Percentiles rank a stretch among this genome's conserved stretches.
phyloP scores from a whole-genome alignment of 345 rosid genomes.

The Boechera stricta region DNA sequence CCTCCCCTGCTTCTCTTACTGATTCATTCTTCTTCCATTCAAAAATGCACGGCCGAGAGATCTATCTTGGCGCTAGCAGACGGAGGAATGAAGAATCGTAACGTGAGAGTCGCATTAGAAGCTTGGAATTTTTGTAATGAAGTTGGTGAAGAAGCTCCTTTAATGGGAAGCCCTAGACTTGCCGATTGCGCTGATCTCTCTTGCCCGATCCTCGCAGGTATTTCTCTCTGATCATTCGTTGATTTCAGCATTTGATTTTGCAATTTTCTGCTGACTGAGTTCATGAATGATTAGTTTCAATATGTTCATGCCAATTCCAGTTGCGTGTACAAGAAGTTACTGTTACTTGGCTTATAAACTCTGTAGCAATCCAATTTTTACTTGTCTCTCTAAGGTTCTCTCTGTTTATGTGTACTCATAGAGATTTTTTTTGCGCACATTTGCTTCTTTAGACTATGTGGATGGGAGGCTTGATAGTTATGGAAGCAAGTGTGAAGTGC shows the following conservation, averaged over 20 bases:
- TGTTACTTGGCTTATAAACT: not conserved
- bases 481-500: constrained; percentile 50
- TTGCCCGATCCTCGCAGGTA: constrained; percentile 46
- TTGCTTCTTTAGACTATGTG: constrained; percentile 31
- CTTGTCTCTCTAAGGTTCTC: not conserved
- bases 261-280: not conserved
- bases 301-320: not conserved
- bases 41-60: too few relatives aligned
- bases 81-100: too few relatives aligned
- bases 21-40: not conserved
- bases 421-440: not conserved
- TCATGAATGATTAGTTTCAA: not conserved
- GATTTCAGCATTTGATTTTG: not conserved
- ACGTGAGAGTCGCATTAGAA: too few relatives aligned
- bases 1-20: too few relatives aligned
- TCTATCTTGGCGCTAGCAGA: too few relatives aligned
- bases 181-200: not conserved
- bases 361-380: not conserved
- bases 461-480: constrained; percentile 20
- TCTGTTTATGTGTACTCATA: not conserved
- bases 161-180: too few relatives aligned
- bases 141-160: too few relatives aligned
- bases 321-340: constrained; percentile 10
- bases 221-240: not conserved
- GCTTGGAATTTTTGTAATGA: too few relatives aligned